A percentile compares a stretch with the other conserved stretches of the same genome.
phyloP scores from a whole-genome alignment of 176 grass and related monocot species.

The Carex scoparia region DNA sequence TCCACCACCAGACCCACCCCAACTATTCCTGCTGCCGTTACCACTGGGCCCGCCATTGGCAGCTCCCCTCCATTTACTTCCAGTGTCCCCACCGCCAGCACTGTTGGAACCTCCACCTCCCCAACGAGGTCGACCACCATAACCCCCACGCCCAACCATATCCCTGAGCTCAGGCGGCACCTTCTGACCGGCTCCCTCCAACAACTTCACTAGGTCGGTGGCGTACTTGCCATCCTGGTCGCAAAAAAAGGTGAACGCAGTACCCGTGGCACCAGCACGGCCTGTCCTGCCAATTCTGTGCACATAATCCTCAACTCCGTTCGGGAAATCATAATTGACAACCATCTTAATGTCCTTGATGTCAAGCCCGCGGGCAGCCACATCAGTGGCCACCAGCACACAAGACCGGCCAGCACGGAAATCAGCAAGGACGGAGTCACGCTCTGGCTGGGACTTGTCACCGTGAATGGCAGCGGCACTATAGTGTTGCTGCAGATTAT shows the following conservation, averaged over 20 bases:
- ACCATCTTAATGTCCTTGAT: slow-evolving; percentile 80
- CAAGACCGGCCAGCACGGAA: slow-evolving; percentile 67
- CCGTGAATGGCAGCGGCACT: slow-evolving; percentile 82
- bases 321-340: slow-evolving; percentile 32
- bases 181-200: slow-evolving; percentile 66
- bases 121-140: slow-evolving; percentile 57
- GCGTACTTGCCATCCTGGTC: slow-evolving; percentile 77
- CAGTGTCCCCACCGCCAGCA: neutral
- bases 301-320: slow-evolving; percentile 87
- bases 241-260: slow-evolving; percentile 90
- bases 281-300: slow-evolving; percentile 97
- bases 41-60: neutral
- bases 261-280: slow-evolving; percentile 71
- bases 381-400: slow-evolving; percentile 90
- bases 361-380: slow-evolving; percentile 83
- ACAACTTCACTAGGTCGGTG: slow-evolving; percentile 82
- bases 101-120: neutral
- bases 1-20: neutral
- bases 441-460: slow-evolving; percentile 90
- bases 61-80: neutral
- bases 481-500: slow-evolving; percentile 52
- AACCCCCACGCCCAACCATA: slow-evolving; percentile 65
- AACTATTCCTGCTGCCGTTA: neutral
- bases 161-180: slow-evolving; percentile 57
- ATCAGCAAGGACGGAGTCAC: slow-evolving; percentile 77